phyloP scores from a whole-genome alignment of 2,329 filamentous ascomycete genomes.

The Fusarium transvaalense region DNA sequence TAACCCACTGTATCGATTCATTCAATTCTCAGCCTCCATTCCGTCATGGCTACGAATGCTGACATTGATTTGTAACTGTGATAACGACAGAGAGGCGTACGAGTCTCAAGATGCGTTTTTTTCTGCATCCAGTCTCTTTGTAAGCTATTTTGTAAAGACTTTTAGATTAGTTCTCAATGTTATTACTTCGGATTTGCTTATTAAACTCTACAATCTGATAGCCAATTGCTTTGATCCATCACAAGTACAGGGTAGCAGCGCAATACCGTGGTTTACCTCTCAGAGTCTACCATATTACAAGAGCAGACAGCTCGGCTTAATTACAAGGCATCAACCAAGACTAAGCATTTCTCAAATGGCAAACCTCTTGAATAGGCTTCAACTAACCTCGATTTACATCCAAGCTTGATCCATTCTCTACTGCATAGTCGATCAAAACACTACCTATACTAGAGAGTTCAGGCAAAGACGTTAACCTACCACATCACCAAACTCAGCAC shows the following conservation, averaged over 20 bases:
- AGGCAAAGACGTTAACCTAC: background rate
- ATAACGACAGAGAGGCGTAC: background rate
- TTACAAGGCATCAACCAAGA: background rate
- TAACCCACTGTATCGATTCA: background rate
- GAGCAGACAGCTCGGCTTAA: background rate
- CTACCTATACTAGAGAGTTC: background rate
- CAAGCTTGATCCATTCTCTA: background rate
- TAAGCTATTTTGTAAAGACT: rapidly evolving
- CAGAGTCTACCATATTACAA: background rate
- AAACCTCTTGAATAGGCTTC: no score
- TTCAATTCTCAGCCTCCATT: no score
- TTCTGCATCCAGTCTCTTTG: no score
- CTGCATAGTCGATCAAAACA: background rate
- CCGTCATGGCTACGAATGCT: background rate
- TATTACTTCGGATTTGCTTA: background rate
- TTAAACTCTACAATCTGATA: rapidly evolving
- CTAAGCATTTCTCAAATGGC: background rate
- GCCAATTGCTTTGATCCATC: background rate
- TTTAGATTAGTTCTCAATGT: background rate
- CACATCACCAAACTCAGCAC: background rate
- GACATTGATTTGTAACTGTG: background rate
- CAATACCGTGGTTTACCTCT: background rate
- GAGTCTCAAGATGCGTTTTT: no score
- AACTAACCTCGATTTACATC: background rate
- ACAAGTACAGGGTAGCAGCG: background rate